A percentile compares a stretch with the other conserved stretches of the same genome.
These are phyloP conservation scores for Ophiocordyceps sinensis DNA, from an alignment of 2,329 filamentous ascomycete species.

Conservation along the genomic window DNA sequence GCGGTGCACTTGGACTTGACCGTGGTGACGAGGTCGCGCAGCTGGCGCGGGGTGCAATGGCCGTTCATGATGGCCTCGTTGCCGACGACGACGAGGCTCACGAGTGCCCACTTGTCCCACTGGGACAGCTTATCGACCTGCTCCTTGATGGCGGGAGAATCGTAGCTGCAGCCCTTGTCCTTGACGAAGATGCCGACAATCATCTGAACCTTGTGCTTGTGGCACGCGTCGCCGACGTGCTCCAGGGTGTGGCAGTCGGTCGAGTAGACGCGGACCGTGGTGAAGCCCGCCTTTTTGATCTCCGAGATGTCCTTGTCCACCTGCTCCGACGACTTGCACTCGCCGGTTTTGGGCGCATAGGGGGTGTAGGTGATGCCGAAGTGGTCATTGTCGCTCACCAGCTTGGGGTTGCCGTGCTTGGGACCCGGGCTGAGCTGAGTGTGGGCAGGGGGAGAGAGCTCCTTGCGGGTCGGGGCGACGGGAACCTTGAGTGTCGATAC, in stretches of 20 bases:
- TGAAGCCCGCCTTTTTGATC: conserved; percentile 55
- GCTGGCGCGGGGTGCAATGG: conserved; percentile 46
- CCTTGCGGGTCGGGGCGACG: background rate
- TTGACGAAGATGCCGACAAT: conserved; percentile 84
- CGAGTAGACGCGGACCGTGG: conserved; percentile 68
- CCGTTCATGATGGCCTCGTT: conserved; percentile 81
- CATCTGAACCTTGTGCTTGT: conserved; percentile 55
- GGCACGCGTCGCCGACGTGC: conserved; percentile 57
- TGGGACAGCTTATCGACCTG: conserved; percentile 61
- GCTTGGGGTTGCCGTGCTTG: conserved; percentile 7
- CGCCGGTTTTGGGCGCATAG: conserved; percentile 40
- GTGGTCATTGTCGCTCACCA: conserved; percentile 33
- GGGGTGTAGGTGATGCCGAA: conserved; percentile 74
- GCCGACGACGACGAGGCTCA: conserved; percentile 71
- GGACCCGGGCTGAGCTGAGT: conserved; percentile 5
- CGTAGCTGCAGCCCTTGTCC: conserved; percentile 42
- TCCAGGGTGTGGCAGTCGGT: conserved; percentile 77
- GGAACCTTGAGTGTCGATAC: no score
- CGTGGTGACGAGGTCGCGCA: conserved; percentile 55
- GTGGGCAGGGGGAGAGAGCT: conserved; percentile 3
- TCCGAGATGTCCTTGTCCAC: conserved; percentile 45
- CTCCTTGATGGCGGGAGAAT: conserved; percentile 44
- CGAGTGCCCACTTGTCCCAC: conserved; percentile 62
- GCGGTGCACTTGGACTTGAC: conserved; percentile 55
- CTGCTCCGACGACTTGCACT: conserved; percentile 49